Base-by-base conservation (phyloP, 2,329 filamentous ascomycete species). In the Triangularia verruculosa region DNA sequence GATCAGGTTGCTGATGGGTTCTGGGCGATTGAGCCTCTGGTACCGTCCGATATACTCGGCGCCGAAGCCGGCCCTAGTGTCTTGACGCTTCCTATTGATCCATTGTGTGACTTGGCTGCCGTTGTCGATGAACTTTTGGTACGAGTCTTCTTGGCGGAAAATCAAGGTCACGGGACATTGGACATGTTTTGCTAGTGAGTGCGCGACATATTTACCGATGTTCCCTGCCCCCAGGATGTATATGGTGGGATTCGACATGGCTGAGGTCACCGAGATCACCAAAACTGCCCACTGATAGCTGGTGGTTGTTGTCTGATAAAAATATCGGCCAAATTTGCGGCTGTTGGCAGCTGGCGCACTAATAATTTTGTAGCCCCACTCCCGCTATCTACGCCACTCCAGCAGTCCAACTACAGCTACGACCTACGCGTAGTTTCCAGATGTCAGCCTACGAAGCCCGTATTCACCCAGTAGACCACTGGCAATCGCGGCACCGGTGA, bases 1-100 rank as follows among this genome's bases (percentile, higher is more conserved):
- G 62, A 92, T 86, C 52, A 92, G 78, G 69, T 87, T 84, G 67
- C 85, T 78, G 62, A 92, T 91, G 13, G 55, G 62, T 34, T 22
- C n/a, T 20, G 28, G 12, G 1, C 51, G 25, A n/a, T 24, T 30
- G n/a, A 32, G 9, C 28, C 13, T 32, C n/a, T 17, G 8, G n/a
- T 5, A 47, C n/a, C 11, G 39, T 47, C 39, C 39, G 7, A 47
- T 47, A 11, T 12, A 47, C 39, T 47, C 39, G n/a, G 39, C 39
- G 8, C n/a, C n/a, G 9, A 47, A 47, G 6, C 39, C 39, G n/a
- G 39, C 17, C 20, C 11, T 47, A 17, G n/a, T 7, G n/a, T 47
- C 39, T 20, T 47, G n/a, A 7, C n/a, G 17, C 3, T 47, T 2
- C 4, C 20, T 7, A 47, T 47, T 17, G 39, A 47, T 3, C 39